Conservation (phyloP, 164 flowering plant species). For the Aristolochia contorta region DNA sequence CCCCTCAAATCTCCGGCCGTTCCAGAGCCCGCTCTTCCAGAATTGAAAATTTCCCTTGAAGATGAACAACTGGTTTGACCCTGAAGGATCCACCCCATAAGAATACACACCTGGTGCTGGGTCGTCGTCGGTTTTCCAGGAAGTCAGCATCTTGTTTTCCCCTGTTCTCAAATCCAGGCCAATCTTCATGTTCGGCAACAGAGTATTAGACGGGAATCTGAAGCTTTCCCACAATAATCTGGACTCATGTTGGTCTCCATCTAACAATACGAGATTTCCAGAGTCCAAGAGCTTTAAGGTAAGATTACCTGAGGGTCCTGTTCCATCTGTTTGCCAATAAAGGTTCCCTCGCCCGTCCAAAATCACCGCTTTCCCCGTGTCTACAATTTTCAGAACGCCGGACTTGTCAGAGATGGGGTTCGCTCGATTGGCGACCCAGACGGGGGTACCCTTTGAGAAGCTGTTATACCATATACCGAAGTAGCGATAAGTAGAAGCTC, state of each 20-base stretch:
- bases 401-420: neutral
- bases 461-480: slow-evolving; percentile 3
- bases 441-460: neutral
- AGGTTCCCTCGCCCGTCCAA: neutral
- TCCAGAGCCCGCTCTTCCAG: slow-evolving; percentile 8
- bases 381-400: neutral
- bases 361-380: neutral
- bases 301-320: neutral
- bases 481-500: neutral
- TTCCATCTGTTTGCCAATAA: neutral
- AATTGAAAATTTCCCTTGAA: neutral
- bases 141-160: neutral
- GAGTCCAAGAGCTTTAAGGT: neutral
- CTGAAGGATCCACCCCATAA: neutral
- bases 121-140: slow-evolving; percentile 14
- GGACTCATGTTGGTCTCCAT: neutral
- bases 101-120: neutral
- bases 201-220: slow-evolving; percentile 12
- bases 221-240: slow-evolving; percentile 1
- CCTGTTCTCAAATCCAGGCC: slow-evolving; percentile 9
- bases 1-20: neutral
- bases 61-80: neutral
- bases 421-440: slow-evolving; percentile 8
- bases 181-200: slow-evolving; percentile 15
- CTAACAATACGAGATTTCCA: slow-evolving; percentile 2